Evolutionary conservation across 192 early-diverging fungal genomes (phyloP), one percentile per base, ranked within the genome.

Genomic region (Geosiphon pyriformis): DNA sequence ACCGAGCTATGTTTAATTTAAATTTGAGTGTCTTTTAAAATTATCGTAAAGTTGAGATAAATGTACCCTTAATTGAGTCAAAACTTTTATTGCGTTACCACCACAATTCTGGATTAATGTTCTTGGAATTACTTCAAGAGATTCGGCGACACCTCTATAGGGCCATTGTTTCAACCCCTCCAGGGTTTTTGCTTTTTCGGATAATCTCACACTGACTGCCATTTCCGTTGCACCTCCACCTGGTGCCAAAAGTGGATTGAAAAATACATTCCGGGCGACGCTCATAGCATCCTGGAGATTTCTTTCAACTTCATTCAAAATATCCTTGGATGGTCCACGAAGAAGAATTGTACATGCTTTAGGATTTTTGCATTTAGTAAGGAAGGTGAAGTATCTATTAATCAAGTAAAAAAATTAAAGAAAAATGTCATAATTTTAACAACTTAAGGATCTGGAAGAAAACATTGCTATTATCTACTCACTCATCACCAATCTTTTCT

Each of bases 241-340:
- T 15, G 97, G 97, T 48, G 88, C 87, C 37, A 99, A 81, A 32
- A 83, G 85, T 42, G 97, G 93, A 80, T 90, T 92, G 74, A 96
- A 98, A 78, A 95, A 88, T 25, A 99, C 95, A 73, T 99, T 99
- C 62, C 95, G 91, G 17, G 95, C 95, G 59, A 98, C 97, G 37
- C 83, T 85, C 97, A 99, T 99, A 72, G 95, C 95, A 72, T 99
- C 97, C 77, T 95, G 93, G 74, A 99, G 78, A 81, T 99, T 99
- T 60, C 97, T 90, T 75, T 99, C 97, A 70, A 99, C 83, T 74
- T 99, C 97, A 75, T 95, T 91, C 27, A 99, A 81, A 56, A 96
- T 92, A 74, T 99, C 97, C 81, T 98, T 99, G 72, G 87, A 88
- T 32, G 97, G 94, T 37, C 97, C 97, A 61, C 97, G 94, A 61